Conservation (phyloP, 2,329 filamentous ascomycete species). For the Harringtonia aguacate region DNA sequence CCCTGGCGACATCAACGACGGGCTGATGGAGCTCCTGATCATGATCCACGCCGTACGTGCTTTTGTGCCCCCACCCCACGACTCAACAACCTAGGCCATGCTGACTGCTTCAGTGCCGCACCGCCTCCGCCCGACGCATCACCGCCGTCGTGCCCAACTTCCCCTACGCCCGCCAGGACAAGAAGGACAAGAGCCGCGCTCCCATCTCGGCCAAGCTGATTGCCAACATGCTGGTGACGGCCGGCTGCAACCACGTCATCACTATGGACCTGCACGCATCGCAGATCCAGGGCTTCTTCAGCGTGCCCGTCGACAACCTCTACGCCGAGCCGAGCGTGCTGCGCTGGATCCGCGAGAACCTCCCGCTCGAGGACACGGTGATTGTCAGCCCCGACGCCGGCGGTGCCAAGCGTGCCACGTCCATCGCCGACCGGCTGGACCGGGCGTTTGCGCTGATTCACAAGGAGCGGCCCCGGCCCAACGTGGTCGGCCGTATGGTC, state of each 20-base stretch:
- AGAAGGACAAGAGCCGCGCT: slow-evolving; percentile 61
- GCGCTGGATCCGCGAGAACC: slow-evolving; percentile 82
- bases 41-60: slow-evolving; percentile 69
- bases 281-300: slow-evolving; percentile 66
- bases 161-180: slow-evolving; percentile 92
- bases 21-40: slow-evolving; percentile 94
- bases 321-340: slow-evolving; percentile 91
- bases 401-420: slow-evolving; percentile 87
- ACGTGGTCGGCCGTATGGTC: slow-evolving; percentile 80
- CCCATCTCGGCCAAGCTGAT: slow-evolving; percentile 93
- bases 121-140: slow-evolving; percentile 14
- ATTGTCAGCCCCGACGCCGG: slow-evolving; percentile 94
- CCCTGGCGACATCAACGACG: slow-evolving; percentile 94
- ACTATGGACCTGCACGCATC: slow-evolving; percentile 69
- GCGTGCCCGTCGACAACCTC: slow-evolving; percentile 65
- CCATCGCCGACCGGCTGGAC: slow-evolving; percentile 85
- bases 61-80: too few relatives aligned
- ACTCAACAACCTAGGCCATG: neutral
- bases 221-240: slow-evolving; percentile 94
- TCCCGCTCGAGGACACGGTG: slow-evolving; percentile 71
- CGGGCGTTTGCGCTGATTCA: slow-evolving; percentile 90
- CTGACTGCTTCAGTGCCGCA: slow-evolving; percentile 11
- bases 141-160: slow-evolving; percentile 58
- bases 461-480: slow-evolving; percentile 78
- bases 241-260: slow-evolving; percentile 60